phyloP scores from a whole-genome alignment of 73 alveolate species.

The Stentor roeselii region DNA sequence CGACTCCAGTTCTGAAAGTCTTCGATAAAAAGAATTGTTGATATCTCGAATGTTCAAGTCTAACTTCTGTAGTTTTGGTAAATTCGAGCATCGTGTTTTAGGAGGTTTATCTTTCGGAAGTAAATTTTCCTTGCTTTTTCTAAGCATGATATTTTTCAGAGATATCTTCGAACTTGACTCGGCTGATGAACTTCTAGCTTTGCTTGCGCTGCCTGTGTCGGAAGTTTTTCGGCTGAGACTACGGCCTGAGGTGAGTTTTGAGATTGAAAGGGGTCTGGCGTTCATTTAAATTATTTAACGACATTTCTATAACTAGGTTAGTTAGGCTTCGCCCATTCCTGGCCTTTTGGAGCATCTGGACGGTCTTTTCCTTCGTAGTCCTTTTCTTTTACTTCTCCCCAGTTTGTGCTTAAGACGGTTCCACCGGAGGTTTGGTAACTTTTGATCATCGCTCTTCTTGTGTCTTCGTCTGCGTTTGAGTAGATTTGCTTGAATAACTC shows the following conservation, averaged over 20 bases:
- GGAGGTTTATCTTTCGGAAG: not conserved
- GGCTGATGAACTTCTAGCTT: conserved; percentile 1
- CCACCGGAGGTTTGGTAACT: conserved; percentile 91
- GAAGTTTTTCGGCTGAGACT: not conserved
- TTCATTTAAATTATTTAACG: not conserved
- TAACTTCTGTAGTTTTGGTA: not conserved
- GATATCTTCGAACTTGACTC: not conserved
- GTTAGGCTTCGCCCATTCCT: conserved; percentile 78
- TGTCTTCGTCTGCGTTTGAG: conserved; percentile 94
- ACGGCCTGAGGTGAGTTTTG: not conserved
- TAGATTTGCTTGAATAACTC: conserved; percentile 90
- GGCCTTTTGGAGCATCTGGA: conserved; percentile 97
- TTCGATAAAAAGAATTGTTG: not conserved
- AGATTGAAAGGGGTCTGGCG: not conserved
- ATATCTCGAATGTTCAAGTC: not conserved
- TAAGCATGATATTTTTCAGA: too few species aligned
- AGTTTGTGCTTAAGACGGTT: conserved; percentile 94
- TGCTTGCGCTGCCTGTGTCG: not conserved
- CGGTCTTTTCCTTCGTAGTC: conserved; percentile 97
- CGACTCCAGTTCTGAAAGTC: not conserved
- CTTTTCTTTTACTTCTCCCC: conserved; percentile 96
- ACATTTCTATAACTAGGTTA: too few species aligned
- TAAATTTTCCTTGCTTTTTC: not conserved
- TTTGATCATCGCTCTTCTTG: conserved; percentile 98
- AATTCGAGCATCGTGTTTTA: too few species aligned